These are phyloP conservation scores for Naganishia kalamii DNA, from an alignment of 768 basidiomycete genomes.

Conservation along the genomic window DNA sequence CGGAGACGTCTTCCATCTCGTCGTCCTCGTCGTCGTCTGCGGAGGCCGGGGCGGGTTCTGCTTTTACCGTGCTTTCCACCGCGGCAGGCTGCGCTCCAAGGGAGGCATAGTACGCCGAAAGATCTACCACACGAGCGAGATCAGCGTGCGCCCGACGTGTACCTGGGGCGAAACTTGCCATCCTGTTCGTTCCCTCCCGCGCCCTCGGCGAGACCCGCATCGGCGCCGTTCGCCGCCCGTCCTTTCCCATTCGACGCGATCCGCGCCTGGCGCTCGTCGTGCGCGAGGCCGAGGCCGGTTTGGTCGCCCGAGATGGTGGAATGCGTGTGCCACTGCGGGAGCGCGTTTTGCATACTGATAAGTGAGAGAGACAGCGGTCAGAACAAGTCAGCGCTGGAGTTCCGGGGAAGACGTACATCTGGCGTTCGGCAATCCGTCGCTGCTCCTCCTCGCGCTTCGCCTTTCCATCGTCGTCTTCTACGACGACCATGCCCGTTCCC, in stretches of 20 bases:
- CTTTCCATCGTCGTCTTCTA: neutral
- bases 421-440: neutral
- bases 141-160: neutral
- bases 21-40: neutral
- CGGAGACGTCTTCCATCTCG: constrained; percentile 9
- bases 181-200: neutral
- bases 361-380: neutral
- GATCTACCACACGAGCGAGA: neutral
- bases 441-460: constrained; percentile 12
- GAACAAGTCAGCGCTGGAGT: neutral
- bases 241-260: neutral
- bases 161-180: neutral
- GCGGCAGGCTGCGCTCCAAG: neutral
- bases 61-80: neutral
- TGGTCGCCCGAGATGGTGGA: constrained; percentile 90
- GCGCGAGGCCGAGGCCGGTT: constrained; percentile 67
- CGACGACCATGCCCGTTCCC: neutral
- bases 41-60: neutral
- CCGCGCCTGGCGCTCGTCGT: constrained; percentile 19
- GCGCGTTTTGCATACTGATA: constrained; percentile 68
- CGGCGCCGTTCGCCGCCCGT: neutral
- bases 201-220: neutral
- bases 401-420: neutral
- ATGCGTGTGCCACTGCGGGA: constrained; percentile 92
- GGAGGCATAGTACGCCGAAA: constrained; percentile 8